phyloP scores from a whole-genome alignment of 2,329 filamentous ascomycete genomes.

The Ophidiomyces ophidiicola region DNA sequence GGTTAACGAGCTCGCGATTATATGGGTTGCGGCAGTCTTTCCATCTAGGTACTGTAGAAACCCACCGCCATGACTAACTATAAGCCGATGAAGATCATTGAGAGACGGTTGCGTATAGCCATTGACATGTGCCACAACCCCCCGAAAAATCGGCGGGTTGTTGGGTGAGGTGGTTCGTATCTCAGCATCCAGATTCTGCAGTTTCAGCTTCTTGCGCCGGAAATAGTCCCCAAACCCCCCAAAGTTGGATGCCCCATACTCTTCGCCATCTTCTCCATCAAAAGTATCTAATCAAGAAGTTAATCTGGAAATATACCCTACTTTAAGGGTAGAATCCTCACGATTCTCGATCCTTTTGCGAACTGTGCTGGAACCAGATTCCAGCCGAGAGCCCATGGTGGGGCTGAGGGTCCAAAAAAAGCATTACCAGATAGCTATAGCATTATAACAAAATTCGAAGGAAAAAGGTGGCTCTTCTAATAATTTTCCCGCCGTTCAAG shows the following conservation, averaged over 20 bases:
- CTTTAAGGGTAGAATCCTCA: constrained; percentile 19
- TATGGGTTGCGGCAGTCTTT: constrained; percentile 91
- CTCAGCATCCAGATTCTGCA: constrained; percentile 85
- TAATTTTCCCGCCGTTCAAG: neutral
- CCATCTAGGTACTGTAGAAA: constrained; percentile 91
- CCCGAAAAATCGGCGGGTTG: constrained; percentile 78
- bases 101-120: constrained; percentile 92
- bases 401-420: constrained; percentile 5
- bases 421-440: constrained; percentile 11
- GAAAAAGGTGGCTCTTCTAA: too few species aligned
- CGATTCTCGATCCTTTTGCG: constrained; percentile 52
- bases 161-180: constrained; percentile 56
- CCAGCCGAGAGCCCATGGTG: constrained; percentile 50
- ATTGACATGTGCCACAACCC: constrained; percentile 80
- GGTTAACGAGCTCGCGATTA: constrained; percentile 79
- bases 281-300: constrained; percentile 48
- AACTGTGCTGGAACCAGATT: constrained; percentile 47
- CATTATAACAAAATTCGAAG: neutral
- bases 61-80: constrained; percentile 86
- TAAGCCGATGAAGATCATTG: constrained; percentile 72
- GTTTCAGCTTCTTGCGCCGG: constrained; percentile 87
- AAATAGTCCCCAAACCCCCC: constrained; percentile 88
- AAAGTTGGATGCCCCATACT: constrained; percentile 78
- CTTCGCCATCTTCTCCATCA: constrained; percentile 70
- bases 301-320: constrained; percentile 7